Conservation (phyloP, 2,329 filamentous ascomycete genomes). For the Sclerotinia subarctica region DNA sequence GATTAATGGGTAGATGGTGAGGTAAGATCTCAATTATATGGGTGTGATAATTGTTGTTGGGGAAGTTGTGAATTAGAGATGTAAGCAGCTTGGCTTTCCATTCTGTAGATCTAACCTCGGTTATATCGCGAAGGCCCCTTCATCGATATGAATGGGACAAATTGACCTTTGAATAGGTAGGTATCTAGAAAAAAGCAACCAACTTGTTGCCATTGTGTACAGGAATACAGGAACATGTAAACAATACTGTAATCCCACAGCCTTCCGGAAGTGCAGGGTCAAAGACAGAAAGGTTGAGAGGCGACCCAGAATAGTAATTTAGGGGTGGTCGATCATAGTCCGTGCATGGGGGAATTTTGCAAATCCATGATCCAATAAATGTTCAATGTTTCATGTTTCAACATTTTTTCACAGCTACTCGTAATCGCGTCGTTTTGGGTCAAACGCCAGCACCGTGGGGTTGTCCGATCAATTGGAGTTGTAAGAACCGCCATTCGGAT, state of each 20-base stretch:
- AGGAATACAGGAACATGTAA: not conserved
- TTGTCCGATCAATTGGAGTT: constrained; percentile 14
- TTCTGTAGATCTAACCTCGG: not conserved
- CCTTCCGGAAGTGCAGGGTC: not conserved
- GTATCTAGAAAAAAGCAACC: not conserved
- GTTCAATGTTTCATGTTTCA: not conserved
- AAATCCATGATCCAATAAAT: not conserved
- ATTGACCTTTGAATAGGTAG: not conserved
- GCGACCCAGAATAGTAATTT: not conserved
- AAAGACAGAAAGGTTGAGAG: not conserved
- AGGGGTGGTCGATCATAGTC: not conserved
- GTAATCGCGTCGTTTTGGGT: not conserved
- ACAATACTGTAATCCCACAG: not conserved
- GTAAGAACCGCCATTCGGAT: not conserved
- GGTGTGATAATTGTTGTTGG: not conserved
- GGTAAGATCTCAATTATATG: not conserved
- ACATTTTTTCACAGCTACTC: not conserved
- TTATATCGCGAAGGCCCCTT: not conserved
- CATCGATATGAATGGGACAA: not conserved
- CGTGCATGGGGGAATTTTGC: not conserved
- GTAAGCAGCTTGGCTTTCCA: constrained; percentile 6
- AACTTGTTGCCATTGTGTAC: not conserved
- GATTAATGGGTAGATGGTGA: not conserved
- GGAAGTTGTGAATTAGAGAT: not conserved
- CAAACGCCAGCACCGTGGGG: constrained; percentile 13